These are phyloP conservation scores for Pichia sp. DNA, from an alignment of 1,139 yeast genomes.

Conservation along the genomic window DNA sequence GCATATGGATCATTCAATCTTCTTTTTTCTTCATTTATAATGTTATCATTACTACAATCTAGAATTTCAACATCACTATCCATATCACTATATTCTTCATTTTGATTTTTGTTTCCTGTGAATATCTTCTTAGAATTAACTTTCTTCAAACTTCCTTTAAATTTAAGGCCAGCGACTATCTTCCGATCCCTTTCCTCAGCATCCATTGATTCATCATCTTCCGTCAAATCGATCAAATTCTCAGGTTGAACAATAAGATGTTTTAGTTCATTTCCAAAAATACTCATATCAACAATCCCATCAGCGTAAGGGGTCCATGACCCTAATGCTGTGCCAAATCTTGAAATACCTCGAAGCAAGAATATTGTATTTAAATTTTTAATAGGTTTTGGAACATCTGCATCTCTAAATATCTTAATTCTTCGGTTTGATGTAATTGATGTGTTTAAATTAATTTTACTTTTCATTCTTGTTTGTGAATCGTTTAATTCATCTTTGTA, in stretches of 20 bases:
- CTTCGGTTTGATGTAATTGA: slow-evolving; percentile 2
- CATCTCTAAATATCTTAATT: slow-evolving; percentile 11
- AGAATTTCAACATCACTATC: slow-evolving; percentile 25
- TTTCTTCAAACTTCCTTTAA: slow-evolving; percentile 43
- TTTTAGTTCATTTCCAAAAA: slow-evolving; percentile 37
- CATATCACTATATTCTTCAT: slow-evolving; percentile 17
- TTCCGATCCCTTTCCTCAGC: slow-evolving; percentile 22
- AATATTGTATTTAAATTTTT: slow-evolving; percentile 50
- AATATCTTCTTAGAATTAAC: slow-evolving; percentile 34
- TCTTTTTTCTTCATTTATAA: background rate
- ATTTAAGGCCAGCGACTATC: slow-evolving; percentile 45
- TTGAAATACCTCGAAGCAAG: slow-evolving; percentile 52
- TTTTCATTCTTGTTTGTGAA: slow-evolving; percentile 21
- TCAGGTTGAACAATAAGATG: slow-evolving; percentile 28
- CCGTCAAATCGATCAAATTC: slow-evolving; percentile 17
- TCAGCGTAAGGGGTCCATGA: slow-evolving; percentile 70
- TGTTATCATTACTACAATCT: background rate
- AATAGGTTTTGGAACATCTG: slow-evolving; percentile 34
- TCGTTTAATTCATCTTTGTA: slow-evolving; percentile 26
- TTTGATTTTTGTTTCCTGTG: slow-evolving; percentile 24
- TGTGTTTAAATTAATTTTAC: slow-evolving; percentile 11
- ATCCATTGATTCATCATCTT: slow-evolving; percentile 4
- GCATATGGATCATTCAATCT: slow-evolving; percentile 34
- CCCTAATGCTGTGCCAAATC: slow-evolving; percentile 56
- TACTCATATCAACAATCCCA: slow-evolving; percentile 54